phyloP scores from a whole-genome alignment of 2,329 filamentous ascomycete genomes.

The Cercospora sojina region DNA sequence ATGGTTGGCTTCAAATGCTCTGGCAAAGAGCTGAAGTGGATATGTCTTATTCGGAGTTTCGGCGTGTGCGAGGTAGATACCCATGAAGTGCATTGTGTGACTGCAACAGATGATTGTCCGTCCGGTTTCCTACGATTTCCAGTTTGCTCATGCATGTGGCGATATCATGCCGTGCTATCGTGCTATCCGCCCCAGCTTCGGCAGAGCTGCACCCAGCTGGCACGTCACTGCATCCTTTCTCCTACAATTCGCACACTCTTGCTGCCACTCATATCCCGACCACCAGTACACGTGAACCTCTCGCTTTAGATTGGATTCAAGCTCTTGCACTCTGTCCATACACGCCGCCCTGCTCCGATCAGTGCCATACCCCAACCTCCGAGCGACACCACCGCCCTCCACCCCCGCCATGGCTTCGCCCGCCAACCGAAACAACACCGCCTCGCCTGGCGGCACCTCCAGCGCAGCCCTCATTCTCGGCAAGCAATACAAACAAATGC shows the following conservation, averaged over 20 bases:
- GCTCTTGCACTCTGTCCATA: neutral
- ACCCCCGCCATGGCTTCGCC: conserved; percentile 21
- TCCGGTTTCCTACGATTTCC: neutral
- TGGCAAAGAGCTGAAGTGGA: conserved; percentile 14
- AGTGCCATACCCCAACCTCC: neutral
- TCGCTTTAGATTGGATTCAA: neutral
- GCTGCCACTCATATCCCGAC: neutral
- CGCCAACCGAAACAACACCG: conserved; percentile 18
- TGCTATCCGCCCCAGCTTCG: conserved; percentile 5
- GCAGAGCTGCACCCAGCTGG: neutral
- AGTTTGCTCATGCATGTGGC: neutral
- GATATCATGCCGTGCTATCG: neutral
- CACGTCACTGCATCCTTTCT: neutral
- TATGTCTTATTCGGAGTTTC: neutral
- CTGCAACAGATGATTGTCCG: neutral
- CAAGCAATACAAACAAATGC: conserved; percentile 92
- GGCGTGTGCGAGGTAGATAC: conserved; percentile 7
- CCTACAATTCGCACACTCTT: neutral
- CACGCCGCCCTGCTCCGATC: neutral
- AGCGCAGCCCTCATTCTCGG: conserved; percentile 72
- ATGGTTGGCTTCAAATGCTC: conserved; percentile 39
- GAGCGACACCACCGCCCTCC: neutral
- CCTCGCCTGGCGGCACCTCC: conserved; percentile 33
- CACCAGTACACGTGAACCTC: too few species aligned
- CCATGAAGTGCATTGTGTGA: neutral